phyloP scores from a whole-genome alignment of 495 filamentous ascomycete genomes.

The Trichoderma asperelloides region DNA sequence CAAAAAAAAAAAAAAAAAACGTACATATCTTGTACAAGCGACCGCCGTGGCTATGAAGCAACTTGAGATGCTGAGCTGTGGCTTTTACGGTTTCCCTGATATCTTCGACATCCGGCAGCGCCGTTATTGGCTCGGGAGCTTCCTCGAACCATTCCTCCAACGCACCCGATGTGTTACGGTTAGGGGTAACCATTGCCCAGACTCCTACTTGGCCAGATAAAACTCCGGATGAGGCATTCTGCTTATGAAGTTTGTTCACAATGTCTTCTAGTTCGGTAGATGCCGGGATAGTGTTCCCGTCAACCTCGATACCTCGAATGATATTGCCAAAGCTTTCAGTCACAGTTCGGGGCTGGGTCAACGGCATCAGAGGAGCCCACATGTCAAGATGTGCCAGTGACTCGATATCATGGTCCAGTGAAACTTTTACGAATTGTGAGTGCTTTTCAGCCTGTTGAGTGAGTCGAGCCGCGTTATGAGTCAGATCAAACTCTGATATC shows the following conservation, averaged over 20 bases:
- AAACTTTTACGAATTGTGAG: not conserved
- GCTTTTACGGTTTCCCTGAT: constrained; percentile 10
- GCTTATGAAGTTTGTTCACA: constrained; percentile 41
- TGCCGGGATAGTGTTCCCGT: constrained; percentile 49
- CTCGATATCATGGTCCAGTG: not conserved
- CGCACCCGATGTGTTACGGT: constrained; percentile 14
- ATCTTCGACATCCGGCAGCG: constrained; percentile 8
- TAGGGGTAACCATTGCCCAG: constrained; percentile 65
- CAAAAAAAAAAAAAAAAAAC: constrained; percentile 14
- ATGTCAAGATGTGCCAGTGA: not conserved
- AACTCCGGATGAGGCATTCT: constrained; percentile 11
- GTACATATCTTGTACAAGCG: constrained; percentile 53
- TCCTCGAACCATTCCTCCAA: constrained; percentile 10
- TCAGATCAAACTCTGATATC: not conserved
- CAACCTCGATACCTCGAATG: constrained; percentile 53
- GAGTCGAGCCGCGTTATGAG: not conserved
- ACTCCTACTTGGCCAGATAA: constrained; percentile 47
- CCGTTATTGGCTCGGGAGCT: not conserved
- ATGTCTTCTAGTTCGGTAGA: constrained; percentile 64
- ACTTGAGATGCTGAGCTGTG: constrained; percentile 14
- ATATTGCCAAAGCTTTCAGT: constrained; percentile 74
- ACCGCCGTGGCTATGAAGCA: constrained; percentile 35
- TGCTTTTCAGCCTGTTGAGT: not conserved
- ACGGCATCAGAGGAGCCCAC: constrained; percentile 49
- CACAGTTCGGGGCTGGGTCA: constrained; percentile 57